Evolutionary conservation across 805 yeast species (phyloP).

Genomic region (Lipomyces orientalis): DNA sequence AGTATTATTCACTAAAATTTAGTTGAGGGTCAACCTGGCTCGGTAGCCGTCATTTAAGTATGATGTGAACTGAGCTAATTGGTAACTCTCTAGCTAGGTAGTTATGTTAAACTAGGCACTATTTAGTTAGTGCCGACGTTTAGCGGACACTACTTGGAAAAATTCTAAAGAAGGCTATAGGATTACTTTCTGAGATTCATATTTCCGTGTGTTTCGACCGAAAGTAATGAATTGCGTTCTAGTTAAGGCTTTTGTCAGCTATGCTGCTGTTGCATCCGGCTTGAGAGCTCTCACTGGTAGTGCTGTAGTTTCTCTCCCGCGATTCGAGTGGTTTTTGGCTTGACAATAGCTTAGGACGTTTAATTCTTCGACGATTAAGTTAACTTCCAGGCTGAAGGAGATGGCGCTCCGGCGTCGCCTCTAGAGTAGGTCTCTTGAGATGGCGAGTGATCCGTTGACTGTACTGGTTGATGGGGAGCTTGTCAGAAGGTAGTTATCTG

Average conservation of each 20-base stretch:
- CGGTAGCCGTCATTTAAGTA: background rate
- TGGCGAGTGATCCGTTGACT: background rate
- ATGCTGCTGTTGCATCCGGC: background rate
- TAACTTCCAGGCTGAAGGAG: constrained; percentile 10
- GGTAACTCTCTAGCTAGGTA: constrained; percentile 4
- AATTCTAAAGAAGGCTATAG: too few species aligned
- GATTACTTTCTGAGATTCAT: background rate
- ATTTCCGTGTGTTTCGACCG: background rate
- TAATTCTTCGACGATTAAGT: constrained; percentile 4
- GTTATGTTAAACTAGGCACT: constrained; percentile 17
- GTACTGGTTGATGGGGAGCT: background rate
- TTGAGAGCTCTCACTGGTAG: background rate
- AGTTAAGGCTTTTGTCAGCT: background rate
- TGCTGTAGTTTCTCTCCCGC: constrained; percentile 6
- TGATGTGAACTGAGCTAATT: background rate
- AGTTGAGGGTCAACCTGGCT: constrained; percentile 8
- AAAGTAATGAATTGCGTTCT: background rate
- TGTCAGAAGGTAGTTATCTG: constrained; percentile 48
- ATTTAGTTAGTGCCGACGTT: background rate
- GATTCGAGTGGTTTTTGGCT: background rate
- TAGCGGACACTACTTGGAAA: constrained; percentile 23
- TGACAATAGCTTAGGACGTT: background rate
- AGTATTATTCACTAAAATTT: constrained; percentile 37
- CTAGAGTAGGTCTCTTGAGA: constrained; percentile 27
- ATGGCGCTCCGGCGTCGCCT: background rate